phyloP scores from a whole-genome alignment of 2,329 filamentous ascomycete species.

The Chaetomium globosum region DNA sequence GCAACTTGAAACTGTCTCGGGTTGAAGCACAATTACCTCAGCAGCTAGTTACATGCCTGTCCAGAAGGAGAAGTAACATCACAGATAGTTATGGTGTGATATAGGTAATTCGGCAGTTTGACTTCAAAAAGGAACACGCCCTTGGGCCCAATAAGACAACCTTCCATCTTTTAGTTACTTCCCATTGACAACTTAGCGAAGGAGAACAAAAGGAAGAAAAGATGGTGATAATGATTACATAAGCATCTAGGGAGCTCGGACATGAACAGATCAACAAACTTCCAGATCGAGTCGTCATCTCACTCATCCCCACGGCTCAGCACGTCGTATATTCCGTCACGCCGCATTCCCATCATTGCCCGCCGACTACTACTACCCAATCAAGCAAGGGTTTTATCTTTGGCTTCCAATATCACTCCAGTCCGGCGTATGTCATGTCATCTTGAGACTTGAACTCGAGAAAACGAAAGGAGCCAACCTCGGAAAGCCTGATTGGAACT shows the following conservation, averaged over 20 bases:
- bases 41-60: background rate
- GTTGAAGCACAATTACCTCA: background rate
- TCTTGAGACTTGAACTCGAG: background rate
- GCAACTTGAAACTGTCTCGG: too few species aligned
- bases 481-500: background rate
- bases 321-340: background rate
- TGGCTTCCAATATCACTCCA: background rate
- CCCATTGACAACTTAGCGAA: background rate
- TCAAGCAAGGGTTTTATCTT: background rate
- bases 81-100: background rate
- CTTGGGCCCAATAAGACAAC: too few species aligned
- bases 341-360: background rate
- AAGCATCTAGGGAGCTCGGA: conserved; percentile 5
- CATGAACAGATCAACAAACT: conserved; percentile 6
- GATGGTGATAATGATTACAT: conserved; percentile 7
- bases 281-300: background rate
- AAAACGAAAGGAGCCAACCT: background rate
- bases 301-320: background rate
- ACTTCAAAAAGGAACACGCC: background rate
- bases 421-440: background rate
- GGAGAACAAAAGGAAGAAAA: background rate
- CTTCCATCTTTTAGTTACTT: background rate
- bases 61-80: background rate
- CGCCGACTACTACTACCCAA: background rate
- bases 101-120: background rate